Evolutionary conservation across 2,329 filamentous ascomycete species (phyloP), one percentile per base, ranked within the genome.

Genomic region (Dactylonectria estremocensis): DNA sequence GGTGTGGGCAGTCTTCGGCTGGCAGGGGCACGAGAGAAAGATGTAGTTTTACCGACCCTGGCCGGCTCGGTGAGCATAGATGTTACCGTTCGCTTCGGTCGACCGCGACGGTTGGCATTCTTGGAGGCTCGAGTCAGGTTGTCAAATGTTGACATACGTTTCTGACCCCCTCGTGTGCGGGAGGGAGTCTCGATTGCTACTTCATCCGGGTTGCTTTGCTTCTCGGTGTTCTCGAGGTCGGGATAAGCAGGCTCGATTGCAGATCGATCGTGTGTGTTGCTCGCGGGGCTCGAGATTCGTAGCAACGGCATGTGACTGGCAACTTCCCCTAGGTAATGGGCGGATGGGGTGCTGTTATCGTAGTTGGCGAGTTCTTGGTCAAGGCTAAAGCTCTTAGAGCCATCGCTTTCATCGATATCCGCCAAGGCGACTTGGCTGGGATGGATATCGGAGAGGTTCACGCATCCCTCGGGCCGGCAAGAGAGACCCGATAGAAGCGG

Each of bases 401-500:
- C 57, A 31, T 64, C 46, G 16, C 24, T 55, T 9, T 57, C 62
- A 22, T 43, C 49, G n/a, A 35, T 18, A 7, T 53, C 50, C 9
- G 35, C 24, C 9, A 64, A 20, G 33, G 24, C 7, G 13, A 35
- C 45, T 33, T 72, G 71, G 28, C 33, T 52, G 10, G 65, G 40
- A 9, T 71, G 66, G 45, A 74, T 71, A 9, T 66, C 61, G 16
- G 64, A 63, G 9, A 63, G 73, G n/a, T 73, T 64, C 50, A 74
- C 67, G 43, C 56, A 74, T 35, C 61, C 57, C 45, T 64, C 20
- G 50, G 48, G 18, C 5, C 3, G 63, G 28, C 40, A 49, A 24
- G 13, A 72, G 50, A 20, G 40, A 1, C 69, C 74, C 3, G 65
- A 53, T 6, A 74, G 50, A 28, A 60, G 10, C n/a, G 61, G 46